A percentile compares a stretch with the other conserved stretches of the same genome.
Evolutionary conservation across 305 asterid genomes (phyloP).

Genomic region (Rubia tinctorum): DNA sequence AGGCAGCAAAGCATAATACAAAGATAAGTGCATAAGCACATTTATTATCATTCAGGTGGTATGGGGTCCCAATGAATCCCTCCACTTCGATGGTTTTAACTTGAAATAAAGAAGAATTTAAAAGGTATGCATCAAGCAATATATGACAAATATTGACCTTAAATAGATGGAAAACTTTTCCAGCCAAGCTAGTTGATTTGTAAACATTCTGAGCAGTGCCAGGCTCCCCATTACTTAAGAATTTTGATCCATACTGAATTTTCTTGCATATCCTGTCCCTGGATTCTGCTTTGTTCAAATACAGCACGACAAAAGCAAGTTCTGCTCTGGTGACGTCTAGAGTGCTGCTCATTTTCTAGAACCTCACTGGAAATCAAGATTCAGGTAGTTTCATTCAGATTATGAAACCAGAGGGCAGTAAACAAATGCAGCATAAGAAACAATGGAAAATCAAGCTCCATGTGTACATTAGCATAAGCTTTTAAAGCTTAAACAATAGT

Average conservation of each 20-base stretch:
- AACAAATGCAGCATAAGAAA: background rate
- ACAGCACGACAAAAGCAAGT: slow-evolving; percentile 83
- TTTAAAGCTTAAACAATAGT: background rate
- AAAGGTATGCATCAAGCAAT: background rate
- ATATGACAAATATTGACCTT: slow-evolving; percentile 48
- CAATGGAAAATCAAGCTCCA: background rate
- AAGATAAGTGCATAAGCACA: background rate
- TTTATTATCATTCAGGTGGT: background rate
- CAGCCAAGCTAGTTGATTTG: slow-evolving; percentile 85
- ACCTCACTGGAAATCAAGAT: slow-evolving; percentile 26
- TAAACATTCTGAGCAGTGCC: slow-evolving; percentile 93
- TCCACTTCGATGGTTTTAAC: background rate
- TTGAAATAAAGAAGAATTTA: background rate
- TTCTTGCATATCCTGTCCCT: slow-evolving; percentile 98
- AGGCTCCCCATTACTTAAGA: slow-evolving; percentile 84
- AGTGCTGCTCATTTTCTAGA: slow-evolving; percentile 56
- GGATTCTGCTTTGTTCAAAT: slow-evolving; percentile 89
- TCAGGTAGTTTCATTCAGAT: slow-evolving; percentile 19
- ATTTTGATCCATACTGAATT: slow-evolving; percentile 88
- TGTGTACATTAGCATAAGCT: background rate
- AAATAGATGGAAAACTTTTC: slow-evolving; percentile 93
- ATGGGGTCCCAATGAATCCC: background rate
- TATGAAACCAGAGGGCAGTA: background rate
- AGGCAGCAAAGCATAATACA: background rate
- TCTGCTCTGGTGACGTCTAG: slow-evolving; percentile 82